Base-by-base conservation (phyloP, 2,329 filamentous ascomycete species). In the Harringtonia aguacate region DNA sequence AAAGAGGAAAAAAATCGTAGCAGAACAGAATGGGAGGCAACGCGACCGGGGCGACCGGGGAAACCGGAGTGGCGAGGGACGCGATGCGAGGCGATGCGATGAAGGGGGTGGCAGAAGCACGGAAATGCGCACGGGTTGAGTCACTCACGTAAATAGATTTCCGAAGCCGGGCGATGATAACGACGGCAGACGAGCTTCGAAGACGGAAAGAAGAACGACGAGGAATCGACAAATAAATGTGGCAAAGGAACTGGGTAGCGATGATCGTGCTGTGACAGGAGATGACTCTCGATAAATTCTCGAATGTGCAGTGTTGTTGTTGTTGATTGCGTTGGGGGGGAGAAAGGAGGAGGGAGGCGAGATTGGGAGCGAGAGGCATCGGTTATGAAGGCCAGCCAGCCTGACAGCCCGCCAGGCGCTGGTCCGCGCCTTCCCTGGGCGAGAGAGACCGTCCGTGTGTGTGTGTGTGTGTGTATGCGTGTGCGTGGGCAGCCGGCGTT, bases 261-360 rank as follows among this genome's bases (percentile, higher is more conserved):
- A 76, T 64, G 62, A 70, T 71, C 72, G 65, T 67, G 71, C 74
- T 73, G 74, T 73, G 73, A 77, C 73, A 68, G 65, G 64, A 68
- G 68, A 66, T 63, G 60, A 73, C 67, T 73, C 72, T 73, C 64
- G 62, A 62, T 68, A 58, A 58, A 40, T 37, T 63, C 68, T 66
- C 64, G 20, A 61, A 61, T 58, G 56, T 60, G 56, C 55, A 53
- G 49, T 58, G 60, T 58, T 57, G 58, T 64, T 65, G 55, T 62
- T 64, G 61, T 66, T 70, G 71, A 65, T 69, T 72, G 66, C 61
- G 68, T 68, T 65, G 59, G 54, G 54, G 59, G 58, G 56, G 58
- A 51, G 56, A 57, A 52, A 52, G 59, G 55, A 59, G 53, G 51
- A 52, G 41, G 53, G 50, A 50, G 41, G 47, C 50, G 35, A 61